These are phyloP conservation scores for Toxoplasma gondii DNA, from an alignment of 169 alveolate species.

Conservation along the genomic window DNA sequence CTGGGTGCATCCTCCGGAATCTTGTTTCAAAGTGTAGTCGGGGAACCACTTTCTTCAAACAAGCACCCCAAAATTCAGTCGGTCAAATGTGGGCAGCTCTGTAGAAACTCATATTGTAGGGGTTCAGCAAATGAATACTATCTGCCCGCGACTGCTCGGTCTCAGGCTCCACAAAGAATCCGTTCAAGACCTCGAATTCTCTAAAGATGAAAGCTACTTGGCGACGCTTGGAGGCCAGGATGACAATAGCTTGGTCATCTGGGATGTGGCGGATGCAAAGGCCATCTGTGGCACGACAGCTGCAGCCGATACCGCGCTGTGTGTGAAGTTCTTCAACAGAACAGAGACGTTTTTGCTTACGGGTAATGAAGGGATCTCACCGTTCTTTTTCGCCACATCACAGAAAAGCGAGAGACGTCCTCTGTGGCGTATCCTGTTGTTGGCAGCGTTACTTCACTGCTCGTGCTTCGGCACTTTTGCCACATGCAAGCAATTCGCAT, in stretches of 20 bases:
- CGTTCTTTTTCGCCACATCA: not conserved
- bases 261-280: conserved; percentile 88
- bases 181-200: conserved; percentile 63
- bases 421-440: not conserved
- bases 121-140: too few relatives aligned
- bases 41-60: too few relatives aligned
- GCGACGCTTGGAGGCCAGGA: conserved; percentile 94
- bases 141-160: not conserved
- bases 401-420: not conserved
- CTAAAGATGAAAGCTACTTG: conserved; percentile 77
- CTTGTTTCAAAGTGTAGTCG: too few relatives aligned
- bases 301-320: conserved; percentile 86
- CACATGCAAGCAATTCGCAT: too few relatives aligned
- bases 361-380: not conserved
- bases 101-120: too few relatives aligned
- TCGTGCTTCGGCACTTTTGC: too few relatives aligned
- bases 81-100: too few relatives aligned
- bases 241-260: conserved; percentile 89
- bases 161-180: conserved; percentile 68
- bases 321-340: conserved; percentile 82
- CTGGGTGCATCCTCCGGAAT: too few relatives aligned
- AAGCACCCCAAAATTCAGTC: too few relatives aligned
- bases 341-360: conserved; percentile 62
- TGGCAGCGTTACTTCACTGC: not conserved
- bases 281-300: conserved; percentile 91